phyloP scores from a whole-genome alignment of 257 asterid species.

The Thymus mandschuricus region DNA sequence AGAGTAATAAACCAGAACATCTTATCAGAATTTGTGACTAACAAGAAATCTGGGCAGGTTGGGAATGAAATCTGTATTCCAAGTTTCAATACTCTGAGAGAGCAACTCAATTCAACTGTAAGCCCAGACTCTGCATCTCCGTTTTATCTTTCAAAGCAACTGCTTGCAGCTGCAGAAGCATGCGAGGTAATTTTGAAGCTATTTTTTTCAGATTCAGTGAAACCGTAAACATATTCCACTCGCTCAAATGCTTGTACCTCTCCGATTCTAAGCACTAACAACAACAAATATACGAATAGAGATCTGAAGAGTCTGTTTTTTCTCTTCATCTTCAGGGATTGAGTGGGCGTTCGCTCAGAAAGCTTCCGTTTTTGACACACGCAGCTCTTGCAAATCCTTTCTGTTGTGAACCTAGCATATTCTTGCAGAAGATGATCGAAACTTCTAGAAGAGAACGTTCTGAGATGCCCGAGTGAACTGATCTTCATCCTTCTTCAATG shows the following conservation, averaged over 20 bases:
- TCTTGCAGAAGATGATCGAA: slow-evolving; percentile 72
- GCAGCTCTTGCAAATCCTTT: slow-evolving; percentile 78
- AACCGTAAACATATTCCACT: not conserved
- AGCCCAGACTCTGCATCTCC: slow-evolving; percentile 45
- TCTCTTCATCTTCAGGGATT: slow-evolving; percentile 64
- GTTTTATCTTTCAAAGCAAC: slow-evolving; percentile 48
- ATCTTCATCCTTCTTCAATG: slow-evolving; percentile 12
- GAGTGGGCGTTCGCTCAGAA: slow-evolving; percentile 94
- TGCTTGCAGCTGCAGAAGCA: slow-evolving; percentile 81
- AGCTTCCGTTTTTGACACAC: slow-evolving; percentile 92
- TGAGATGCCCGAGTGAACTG: slow-evolving; percentile 63
- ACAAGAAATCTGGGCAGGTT: slow-evolving; percentile 47
- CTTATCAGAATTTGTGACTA: not conserved
- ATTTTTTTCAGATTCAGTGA: slow-evolving; percentile 21
- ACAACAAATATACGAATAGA: slow-evolving; percentile 15
- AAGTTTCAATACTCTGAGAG: slow-evolving; percentile 62
- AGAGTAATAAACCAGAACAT: slow-evolving; percentile 23
- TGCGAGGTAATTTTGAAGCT: slow-evolving; percentile 68
- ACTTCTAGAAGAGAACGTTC: slow-evolving; percentile 69
- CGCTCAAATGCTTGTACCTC: slow-evolving; percentile 2
- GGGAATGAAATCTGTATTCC: slow-evolving; percentile 51
- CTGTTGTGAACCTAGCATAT: slow-evolving; percentile 57
- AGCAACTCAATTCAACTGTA: slow-evolving; percentile 43
- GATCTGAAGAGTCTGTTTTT: slow-evolving; percentile 16
- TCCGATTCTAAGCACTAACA: not conserved